Base-by-base conservation (phyloP, 2,329 filamentous ascomycete genomes). In the Alternaria tenuissima region DNA sequence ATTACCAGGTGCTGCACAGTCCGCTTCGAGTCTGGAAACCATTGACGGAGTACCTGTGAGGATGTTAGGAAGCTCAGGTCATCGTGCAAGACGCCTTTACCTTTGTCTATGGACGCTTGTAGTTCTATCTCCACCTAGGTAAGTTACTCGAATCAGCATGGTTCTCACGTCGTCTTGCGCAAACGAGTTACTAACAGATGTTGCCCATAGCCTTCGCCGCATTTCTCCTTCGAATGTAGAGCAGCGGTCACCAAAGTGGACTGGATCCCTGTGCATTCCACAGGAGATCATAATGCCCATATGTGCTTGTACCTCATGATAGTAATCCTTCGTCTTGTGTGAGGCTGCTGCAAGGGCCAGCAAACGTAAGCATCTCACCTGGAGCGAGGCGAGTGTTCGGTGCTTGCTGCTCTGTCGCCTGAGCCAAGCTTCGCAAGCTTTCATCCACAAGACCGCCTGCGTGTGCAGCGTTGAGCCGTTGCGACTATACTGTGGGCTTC, bases 201-300 rank as follows among this genome's bases (percentile, higher is more conserved):
- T 32, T 16, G 26, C 18, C 11, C 2, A 20, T 1, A 18, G n/a
- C 30, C 28, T 47, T 18, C 28, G 26, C 18, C 30, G 26, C 28
- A 47, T 20, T 1, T 32, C 4, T 32, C 28, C 44, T 14, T 30
- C 44, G 14, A 14, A 22, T 2, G 18, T 7, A 9, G 28, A 47
- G 26, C 43, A 73, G 11, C 67, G 52, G 12, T 18, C 44, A 64
- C 58, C 78, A 69, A 53, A 79, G 64, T 60, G 80, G 12, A 48
- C 43, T 0, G 82, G 81, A 55, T 84, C 80, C n/a, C 81, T 74
- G 64, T 87, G 85, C 20, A 85, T 79, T 1, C 84, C 84, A 12
- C 79, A 80, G 43, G 82, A 76, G 8, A 51, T 60, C 80, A 87
- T 84, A 30, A 82, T 83, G 56, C 84, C 85, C 54, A 80, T 78